Base-by-base conservation (phyloP, 768 basidiomycete genomes). In the Tulasnella calospora region DNA sequence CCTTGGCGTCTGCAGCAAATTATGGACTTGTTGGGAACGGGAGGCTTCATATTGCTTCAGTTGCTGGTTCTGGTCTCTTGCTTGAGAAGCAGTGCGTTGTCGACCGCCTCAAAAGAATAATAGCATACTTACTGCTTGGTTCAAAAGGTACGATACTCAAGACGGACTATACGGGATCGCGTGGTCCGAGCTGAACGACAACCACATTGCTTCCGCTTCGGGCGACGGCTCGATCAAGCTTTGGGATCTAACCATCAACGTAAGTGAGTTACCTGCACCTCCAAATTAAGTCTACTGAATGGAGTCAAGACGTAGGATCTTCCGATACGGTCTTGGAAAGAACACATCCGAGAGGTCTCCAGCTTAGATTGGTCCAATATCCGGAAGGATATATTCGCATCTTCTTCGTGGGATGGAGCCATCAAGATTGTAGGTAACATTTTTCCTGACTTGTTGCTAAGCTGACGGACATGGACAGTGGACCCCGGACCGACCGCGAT, bases 11-110 rank as follows among this genome's bases (percentile, higher is more conserved):
- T 8, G 88, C 94, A 0, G 94, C 95, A 36, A 97, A 98, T 85
- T 98, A 95, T 84, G 97, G 97, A 3, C 88, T 99, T 5, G 93
- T 98, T 41, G 97, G 97, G 35, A 98, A 98, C 84, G 97, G 97
- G 0, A 88, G 96, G n/a, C 83, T 98, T 61, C 92, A 92, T 83
- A 83, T 92, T 33, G 87, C 88, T 74, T 89, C 90, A 1, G 84
- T 90, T 12, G 23, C 2, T 10, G 40, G 40, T n/a, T 15, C 57
- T 38, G 38, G 47, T 38, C 35, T 77, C 23, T 4, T 46, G 35
- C 17, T 77, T 6, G 76, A 77, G 9, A 77, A 67, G 27, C 76
- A 77, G 76, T 77, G 30, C 73, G 76, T 70, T 8, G 2, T 10
- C 41, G 9, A 10, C 13, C 6, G 33, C 67, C 19, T 33, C 46